Base-by-base conservation (phyloP, 1,284 basidiomycete genomes). In the Sporisorium iseilematis-ciliati region DNA sequence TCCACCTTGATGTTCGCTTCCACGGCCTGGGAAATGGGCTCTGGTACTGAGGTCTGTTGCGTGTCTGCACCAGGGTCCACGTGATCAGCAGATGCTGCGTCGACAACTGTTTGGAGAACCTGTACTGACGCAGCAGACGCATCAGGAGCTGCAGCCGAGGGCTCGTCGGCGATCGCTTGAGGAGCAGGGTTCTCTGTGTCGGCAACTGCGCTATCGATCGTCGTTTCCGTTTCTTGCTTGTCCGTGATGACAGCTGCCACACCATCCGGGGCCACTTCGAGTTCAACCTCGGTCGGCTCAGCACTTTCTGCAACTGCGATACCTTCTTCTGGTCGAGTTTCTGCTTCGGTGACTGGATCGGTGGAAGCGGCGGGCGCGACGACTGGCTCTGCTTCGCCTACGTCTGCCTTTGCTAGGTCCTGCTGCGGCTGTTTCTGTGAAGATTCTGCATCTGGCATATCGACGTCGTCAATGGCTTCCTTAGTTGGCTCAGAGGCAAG, bases 381-480 rank as follows among this genome's bases (percentile, higher is more conserved):
- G 7, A 45, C n/a, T n/a, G 33, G 11, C 29, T 50, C 59, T n/a
- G 40, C 26, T 20, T 49, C 50, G 1, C 12, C 40, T 0, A 23
- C 10, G 5, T 54, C 51, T 43, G 43, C 48, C 20, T 50, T 23
- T 18, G 35, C 8, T 25, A 45, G 21, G 23, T 31, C 31, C 29
- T 50, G 29, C 33, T 52, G 35, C 25, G 21, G 10, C 21, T n/a
- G 45, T 12, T 18, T 20, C n/a, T 23, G 50, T 33, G 51, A 54
- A 38, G 20, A 16, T 23, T 40, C 31, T 25, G 21, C 69, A 60
- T 70, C 67, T 29, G 48, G 42, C 73, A 61, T 64, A 1, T 62
- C 59, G 56, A 63, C 60, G 25, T 66, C 64, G 20, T 43, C 52
- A 31, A 12, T 51, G 8, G 20, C 51, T 14, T 21, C 45, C 14